Percentiles rank a stretch among this genome's conserved stretches.
Evolutionary conservation across 805 yeast species (phyloP).

Genomic region (Pichia nanzhaoensis): DNA sequence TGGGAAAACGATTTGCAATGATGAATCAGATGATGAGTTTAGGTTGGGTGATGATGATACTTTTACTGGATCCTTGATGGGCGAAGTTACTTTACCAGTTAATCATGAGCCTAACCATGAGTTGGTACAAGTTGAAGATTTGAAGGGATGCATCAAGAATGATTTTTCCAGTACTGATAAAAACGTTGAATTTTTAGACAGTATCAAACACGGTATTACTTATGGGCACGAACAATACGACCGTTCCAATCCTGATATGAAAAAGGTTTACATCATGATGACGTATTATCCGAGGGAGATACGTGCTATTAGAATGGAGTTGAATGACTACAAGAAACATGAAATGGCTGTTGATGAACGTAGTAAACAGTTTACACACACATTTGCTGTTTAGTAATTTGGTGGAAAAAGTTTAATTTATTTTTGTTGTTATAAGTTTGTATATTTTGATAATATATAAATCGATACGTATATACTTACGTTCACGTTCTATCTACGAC

Average conservation of each 20-base stretch:
- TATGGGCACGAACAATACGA: slow-evolving; percentile 46
- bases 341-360: slow-evolving; percentile 66
- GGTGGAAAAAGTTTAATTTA: neutral
- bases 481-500: no score
- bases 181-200: slow-evolving; percentile 36
- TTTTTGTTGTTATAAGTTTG: neutral
- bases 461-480: neutral
- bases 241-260: slow-evolving; percentile 46
- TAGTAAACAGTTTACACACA: slow-evolving; percentile 58
- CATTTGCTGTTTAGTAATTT: slow-evolving; percentile 36
- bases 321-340: slow-evolving; percentile 53
- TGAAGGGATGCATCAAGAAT: slow-evolving; percentile 12
- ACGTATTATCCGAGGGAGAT: slow-evolving; percentile 44
- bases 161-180: no score
- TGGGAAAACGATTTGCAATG: neutral
- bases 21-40: slow-evolving; percentile 4
- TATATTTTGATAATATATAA: neutral
- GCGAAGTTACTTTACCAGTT: neutral
- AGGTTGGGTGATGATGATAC: neutral
- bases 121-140: neutral
- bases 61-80: neutral
- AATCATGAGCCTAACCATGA: neutral
- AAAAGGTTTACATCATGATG: slow-evolving; percentile 38
- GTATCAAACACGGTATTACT: slow-evolving; percentile 45
- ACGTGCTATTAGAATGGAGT: slow-evolving; percentile 52